Evolutionary conservation across 2,329 filamentous ascomycete species (phyloP), one percentile per base, ranked within the genome.

Genomic region (Emergomyces orientalis): DNA sequence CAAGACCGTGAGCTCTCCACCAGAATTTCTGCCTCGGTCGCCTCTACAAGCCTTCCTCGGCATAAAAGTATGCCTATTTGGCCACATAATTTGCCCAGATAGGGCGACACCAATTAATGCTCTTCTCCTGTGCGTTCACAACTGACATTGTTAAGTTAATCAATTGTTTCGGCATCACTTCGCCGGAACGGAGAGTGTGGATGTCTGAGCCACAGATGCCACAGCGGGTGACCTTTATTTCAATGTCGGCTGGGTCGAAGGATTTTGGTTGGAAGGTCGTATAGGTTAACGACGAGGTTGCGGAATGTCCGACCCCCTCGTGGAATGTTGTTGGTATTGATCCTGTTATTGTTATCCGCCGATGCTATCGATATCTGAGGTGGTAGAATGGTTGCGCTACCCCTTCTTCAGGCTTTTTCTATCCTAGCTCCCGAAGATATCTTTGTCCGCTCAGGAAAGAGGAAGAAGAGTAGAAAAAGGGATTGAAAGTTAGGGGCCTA

Each of bases 401-500:
- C 34, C 34, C 7, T 32, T 32, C 7, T 37, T 37, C 11, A 4
- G 34, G 34, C 34, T 37, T 37, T 37, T 9, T 37, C 34, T 37
- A 37, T 37, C 34, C 34, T 37, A 37, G 34, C 34, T 37, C 8
- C 11, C 11, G 34, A 7, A 37, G 34, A 37, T 37, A 37, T 37
- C 11, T 9, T 37, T 37, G 34, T 37, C 34, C 34, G 5, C 34
- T 32, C 34, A 37, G 8, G 6, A 37, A 37, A 37, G 6, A 37
- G 5, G 34, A 37, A 37, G 34, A 37, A 32, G 7, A 3, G 34
- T 4, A 4, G 34, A 6, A 37, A 37, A 37, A 37, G 34, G 34
- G 34, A 37, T n/a, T n/a, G n/a, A n/a, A n/a, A n/a, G n/a, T 67
- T 78, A 74, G 77, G 73, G 80, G 54, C 74, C 77, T 17, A 76